Evolutionary conservation across 352 stramenopile genomes (phyloP).

Genomic region (Pythium utonaiense): DNA sequence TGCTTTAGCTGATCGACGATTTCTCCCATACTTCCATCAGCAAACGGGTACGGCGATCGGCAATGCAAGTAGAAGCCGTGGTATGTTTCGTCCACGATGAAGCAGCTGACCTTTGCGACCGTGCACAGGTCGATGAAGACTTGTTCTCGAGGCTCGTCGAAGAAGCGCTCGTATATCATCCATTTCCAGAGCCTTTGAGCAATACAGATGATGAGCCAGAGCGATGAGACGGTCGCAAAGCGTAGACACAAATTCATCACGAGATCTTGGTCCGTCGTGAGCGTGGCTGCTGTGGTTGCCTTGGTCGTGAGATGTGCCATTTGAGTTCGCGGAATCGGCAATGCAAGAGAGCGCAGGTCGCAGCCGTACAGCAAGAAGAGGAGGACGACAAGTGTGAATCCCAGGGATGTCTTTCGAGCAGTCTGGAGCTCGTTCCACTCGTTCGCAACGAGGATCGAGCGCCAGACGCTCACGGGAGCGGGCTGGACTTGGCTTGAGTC

Average conservation of each 20-base stretch:
- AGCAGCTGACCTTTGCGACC: slow-evolving; percentile 89
- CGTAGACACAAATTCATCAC: slow-evolving; percentile 84
- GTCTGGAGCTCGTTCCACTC: slow-evolving; percentile 93
- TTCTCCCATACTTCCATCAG: slow-evolving; percentile 91
- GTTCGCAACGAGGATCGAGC: slow-evolving; percentile 93
- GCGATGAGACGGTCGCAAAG: slow-evolving; percentile 87
- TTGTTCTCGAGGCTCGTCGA: slow-evolving; percentile 61
- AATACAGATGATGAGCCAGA: slow-evolving; percentile 74
- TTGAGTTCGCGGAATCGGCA: slow-evolving; percentile 55
- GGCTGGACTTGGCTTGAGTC: slow-evolving; percentile 42
- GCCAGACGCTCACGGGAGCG: slow-evolving; percentile 88
- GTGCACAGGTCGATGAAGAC: slow-evolving; percentile 94
- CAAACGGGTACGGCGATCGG: slow-evolving; percentile 89
- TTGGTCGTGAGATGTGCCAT: slow-evolving; percentile 49
- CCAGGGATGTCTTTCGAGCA: slow-evolving; percentile 67
- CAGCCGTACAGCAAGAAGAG: slow-evolving; percentile 87
- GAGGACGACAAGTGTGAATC: slow-evolving; percentile 80
- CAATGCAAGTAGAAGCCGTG: slow-evolving; percentile 96
- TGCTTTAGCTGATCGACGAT: slow-evolving; percentile 89
- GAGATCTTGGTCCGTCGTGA: slow-evolving; percentile 29
- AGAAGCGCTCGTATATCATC: slow-evolving; percentile 80
- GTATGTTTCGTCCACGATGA: slow-evolving; percentile 91
- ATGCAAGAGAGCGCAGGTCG: slow-evolving; percentile 39
- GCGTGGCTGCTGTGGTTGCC: slow-evolving; percentile 30
- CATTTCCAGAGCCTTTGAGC: slow-evolving; percentile 88